Evolutionary conservation across 768 basidiomycete species (phyloP), one percentile per base, ranked within the genome.

Genomic region (Albatrellus ellisii): DNA sequence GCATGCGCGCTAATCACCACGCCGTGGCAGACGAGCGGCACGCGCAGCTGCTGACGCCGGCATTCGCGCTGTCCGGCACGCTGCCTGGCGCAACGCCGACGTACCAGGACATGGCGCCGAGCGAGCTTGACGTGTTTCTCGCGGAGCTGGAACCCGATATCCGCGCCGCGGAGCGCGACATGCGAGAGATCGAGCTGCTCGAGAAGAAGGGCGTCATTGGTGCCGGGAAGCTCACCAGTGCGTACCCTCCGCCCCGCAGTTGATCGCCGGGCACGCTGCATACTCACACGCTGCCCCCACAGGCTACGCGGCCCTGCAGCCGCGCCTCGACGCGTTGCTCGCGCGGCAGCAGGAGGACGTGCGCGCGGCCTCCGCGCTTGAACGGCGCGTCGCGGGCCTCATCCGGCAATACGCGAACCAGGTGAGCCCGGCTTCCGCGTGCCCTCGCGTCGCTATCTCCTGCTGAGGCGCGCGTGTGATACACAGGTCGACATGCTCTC

Each of bases 71-170:
- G 36, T 77, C 82, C n/a, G 76, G 75, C 17, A 64, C 73, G 14
- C 56, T 76, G 10, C 12, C 67, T 1, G 66, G 65, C 12, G 42
- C 56, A 10, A 58, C 67, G 1, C 72, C 77, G 6, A 58, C 75
- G 20, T 81, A 79, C 44, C 73, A 73, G 40, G 68, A 68, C 27
- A 77, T 88, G 75, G 67, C 78, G 0, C 53, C 73, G 0, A 70
- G 71, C 43, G 83, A 83, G 51, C 62, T 88, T 6, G 79, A 83
- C 29, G 77, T 78, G 0, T 67, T 83, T 42, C 59, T 88, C 8
- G 59, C 68, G 0, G 86, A 90, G 53, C 82, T 89, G 77, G 87
- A 88, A 49, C 72, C 76, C 4, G 87, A 90, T 39, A 75, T 89
- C 39, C 83, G 86, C 24, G 72, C 76, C 25, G 86, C 84, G 8